Evolutionary conservation across 2,329 filamentous ascomycete genomes (phyloP).

Genomic region (Lasiodiplodia hormozganensis): DNA sequence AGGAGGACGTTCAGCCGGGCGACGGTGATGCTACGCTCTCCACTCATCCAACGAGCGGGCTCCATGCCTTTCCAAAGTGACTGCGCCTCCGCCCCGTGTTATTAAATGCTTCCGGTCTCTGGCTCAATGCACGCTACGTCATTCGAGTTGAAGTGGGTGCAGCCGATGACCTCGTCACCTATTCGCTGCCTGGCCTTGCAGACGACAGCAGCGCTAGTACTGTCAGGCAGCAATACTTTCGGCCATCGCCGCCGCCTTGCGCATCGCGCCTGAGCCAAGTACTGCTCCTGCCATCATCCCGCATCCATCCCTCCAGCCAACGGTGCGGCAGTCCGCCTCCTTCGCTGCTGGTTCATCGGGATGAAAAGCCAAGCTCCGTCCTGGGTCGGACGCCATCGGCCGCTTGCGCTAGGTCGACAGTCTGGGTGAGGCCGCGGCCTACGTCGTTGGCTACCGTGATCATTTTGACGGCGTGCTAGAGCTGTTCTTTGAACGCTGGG

Average conservation of each 20-base stretch:
- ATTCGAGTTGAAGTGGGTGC: slow-evolving; percentile 8
- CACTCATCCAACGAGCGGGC: slow-evolving; percentile 16
- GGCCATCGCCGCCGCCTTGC: slow-evolving; percentile 12
- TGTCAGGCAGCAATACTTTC: slow-evolving; percentile 2
- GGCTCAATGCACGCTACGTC: slow-evolving; percentile 26
- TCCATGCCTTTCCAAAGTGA: slow-evolving; percentile 20
- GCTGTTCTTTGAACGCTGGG: slow-evolving; percentile 53
- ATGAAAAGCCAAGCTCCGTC: slow-evolving; percentile 30
- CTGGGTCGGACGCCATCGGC: slow-evolving; percentile 46
- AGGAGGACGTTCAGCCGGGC: neutral
- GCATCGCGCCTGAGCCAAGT: slow-evolving; percentile 9
- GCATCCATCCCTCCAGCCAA: slow-evolving; percentile 1
- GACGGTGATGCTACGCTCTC: neutral
- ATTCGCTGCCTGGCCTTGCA: neutral
- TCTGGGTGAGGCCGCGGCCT: slow-evolving; percentile 40
- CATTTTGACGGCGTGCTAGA: slow-evolving; percentile 55
- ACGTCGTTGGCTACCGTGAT: slow-evolving; percentile 57
- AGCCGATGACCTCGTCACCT: neutral
- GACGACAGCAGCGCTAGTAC: neutral
- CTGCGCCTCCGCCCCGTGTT: slow-evolving; percentile 11
- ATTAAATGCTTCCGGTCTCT: neutral
- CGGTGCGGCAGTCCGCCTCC: neutral
- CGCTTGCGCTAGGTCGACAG: slow-evolving; percentile 52
- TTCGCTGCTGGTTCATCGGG: neutral
- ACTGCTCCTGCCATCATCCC: slow-evolving; percentile 7